Conservation (phyloP, 495 filamentous ascomycete species). For the Lindgomyces ingoldianus region DNA sequence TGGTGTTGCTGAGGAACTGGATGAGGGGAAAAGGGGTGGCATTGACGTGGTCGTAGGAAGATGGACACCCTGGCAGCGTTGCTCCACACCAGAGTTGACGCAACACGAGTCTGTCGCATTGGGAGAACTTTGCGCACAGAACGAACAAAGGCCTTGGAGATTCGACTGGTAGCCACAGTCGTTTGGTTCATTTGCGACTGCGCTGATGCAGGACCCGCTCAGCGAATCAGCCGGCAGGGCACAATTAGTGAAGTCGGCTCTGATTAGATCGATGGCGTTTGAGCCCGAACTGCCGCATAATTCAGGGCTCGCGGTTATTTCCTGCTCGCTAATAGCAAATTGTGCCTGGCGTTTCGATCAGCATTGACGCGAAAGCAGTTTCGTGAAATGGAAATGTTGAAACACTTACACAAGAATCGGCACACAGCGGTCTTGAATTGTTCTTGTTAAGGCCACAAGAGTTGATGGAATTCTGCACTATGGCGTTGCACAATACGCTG, state of each 20-base stretch:
- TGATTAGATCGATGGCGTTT: slow-evolving; percentile 73
- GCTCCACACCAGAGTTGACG: slow-evolving; percentile 70
- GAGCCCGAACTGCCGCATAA: slow-evolving; percentile 66
- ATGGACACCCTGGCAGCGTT: slow-evolving; percentile 68
- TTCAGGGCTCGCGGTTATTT: slow-evolving; percentile 70
- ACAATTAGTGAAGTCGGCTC: slow-evolving; percentile 91
- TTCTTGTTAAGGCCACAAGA: slow-evolving; percentile 64
- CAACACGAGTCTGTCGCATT: slow-evolving; percentile 97
- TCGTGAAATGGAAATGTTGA: slow-evolving; percentile 11
- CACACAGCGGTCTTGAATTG: slow-evolving; percentile 78
- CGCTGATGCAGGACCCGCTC: slow-evolving; percentile 71
- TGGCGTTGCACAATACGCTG: slow-evolving; percentile 89
- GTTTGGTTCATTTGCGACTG: slow-evolving; percentile 73
- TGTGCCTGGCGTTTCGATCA: slow-evolving; percentile 59
- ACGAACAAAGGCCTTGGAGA: slow-evolving; percentile 80
- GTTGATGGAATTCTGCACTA: slow-evolving; percentile 86
- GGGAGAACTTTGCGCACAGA: slow-evolving; percentile 76
- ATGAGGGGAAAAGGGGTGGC: slow-evolving; percentile 61
- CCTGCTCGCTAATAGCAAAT: slow-evolving; percentile 83
- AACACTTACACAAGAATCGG: slow-evolving; percentile 78
- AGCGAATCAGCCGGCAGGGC: slow-evolving; percentile 77
- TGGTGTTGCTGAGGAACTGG: slow-evolving; percentile 49
- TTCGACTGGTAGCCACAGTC: slow-evolving; percentile 88
- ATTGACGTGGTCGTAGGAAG: slow-evolving; percentile 74
- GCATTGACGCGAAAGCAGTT: slow-evolving; percentile 5